Conservation (phyloP, 2,329 filamentous ascomycete species). For the Alternaria viburni region DNA sequence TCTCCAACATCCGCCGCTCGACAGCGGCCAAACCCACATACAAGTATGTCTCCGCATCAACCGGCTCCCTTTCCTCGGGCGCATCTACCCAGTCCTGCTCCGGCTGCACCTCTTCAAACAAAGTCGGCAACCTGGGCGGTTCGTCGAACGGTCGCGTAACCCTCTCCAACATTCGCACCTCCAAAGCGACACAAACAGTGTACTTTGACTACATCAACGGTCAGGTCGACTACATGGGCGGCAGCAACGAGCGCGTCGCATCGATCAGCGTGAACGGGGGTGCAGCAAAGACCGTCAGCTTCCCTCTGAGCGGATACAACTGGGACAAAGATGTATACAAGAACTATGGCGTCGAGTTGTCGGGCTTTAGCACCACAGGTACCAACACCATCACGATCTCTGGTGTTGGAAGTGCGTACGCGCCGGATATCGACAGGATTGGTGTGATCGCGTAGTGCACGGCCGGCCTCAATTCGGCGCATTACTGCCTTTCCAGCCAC, state of each 20-base stretch:
- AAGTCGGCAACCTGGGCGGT: conserved; percentile 26
- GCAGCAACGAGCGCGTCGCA: conserved; percentile 24
- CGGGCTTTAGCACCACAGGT: conserved; percentile 23
- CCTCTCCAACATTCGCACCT: conserved; percentile 25
- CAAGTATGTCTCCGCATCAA: conserved; percentile 22
- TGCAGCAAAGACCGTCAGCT: conserved; percentile 23
- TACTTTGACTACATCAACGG: conserved; percentile 27
- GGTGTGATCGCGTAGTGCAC: not conserved
- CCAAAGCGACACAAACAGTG: conserved; percentile 20
- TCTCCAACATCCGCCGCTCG: conserved; percentile 22
- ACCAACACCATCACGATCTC: conserved; percentile 23
- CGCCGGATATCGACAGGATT: not conserved
- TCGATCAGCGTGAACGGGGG: conserved; percentile 27
- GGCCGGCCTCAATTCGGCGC: not conserved
- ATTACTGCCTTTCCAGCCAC: not conserved
- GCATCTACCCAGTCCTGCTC: conserved; percentile 21
- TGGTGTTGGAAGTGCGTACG: conserved; percentile 10
- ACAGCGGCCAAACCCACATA: conserved; percentile 14
- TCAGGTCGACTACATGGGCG: conserved; percentile 24
- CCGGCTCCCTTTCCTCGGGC: conserved; percentile 21
- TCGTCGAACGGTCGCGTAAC: conserved; percentile 20
- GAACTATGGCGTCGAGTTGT: conserved; percentile 21
- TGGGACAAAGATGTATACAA: conserved; percentile 23
- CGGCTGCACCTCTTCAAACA: conserved; percentile 22
- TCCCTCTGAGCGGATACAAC: conserved; percentile 26